Base-by-base conservation (phyloP, 169 alveolate genomes). In the Blepharisma undulans region DNA sequence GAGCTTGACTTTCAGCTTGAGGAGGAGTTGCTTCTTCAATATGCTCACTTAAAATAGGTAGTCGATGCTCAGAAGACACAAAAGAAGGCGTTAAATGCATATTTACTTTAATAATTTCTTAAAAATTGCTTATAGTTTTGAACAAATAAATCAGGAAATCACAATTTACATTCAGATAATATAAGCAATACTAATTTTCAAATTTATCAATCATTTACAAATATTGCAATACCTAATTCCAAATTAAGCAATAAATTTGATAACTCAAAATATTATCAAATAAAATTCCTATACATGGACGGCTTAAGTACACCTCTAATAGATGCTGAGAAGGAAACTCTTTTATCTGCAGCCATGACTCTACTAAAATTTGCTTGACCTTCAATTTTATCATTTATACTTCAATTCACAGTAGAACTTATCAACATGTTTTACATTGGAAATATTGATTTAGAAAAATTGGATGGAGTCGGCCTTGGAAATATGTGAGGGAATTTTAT, bases 381-480 rank as follows among this genome's bases (percentile, higher is more conserved):
- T 27, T 79, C 87, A 5, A 33, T 79, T 27, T 33, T 79, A n/a
- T 79, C 87, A 21, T 79, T 79, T 16, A 27, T 79, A 25, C 61
- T 79, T 33, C 71, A 79, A 33, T 30, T 79, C 8, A 27, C 87
- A 29, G 34, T 79, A 72, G 87, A 79, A 7, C 34, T 79, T n/a
- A 79, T 79, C 34, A 79, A 79, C 27, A 29, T 79, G 25, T 79
- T 79, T 27, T 79, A 10, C 61, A 32, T 79, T 22, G 87, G 87
- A n/a, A 79, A 32, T 33, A 32, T 29, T 71, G 93, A 90, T 60
- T 34, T 92, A 74, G 87, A 84, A 21, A 76, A 71, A n/a, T 29
- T 91, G 33, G 96, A 92, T 19, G 96, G 94, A 6, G 92, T 86
- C 21, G 96, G 96, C 4, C 88, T 92, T 4, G 96, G 95, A 6